Base-by-base conservation (phyloP, 352 stramenopile species). In the Blastocystis sp. region DNA sequence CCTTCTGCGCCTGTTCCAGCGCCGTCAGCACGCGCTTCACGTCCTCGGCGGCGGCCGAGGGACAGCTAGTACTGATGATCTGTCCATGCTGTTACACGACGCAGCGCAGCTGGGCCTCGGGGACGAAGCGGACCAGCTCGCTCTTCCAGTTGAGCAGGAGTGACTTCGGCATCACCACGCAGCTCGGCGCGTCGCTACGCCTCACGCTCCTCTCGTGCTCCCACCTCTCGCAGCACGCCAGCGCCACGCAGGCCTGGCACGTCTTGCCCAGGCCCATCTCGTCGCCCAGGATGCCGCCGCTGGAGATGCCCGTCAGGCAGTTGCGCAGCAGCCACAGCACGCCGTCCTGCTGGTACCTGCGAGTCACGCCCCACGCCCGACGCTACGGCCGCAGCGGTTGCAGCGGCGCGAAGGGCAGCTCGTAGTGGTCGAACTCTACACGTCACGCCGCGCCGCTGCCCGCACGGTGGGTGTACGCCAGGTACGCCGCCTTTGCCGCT, bases 251-350 rank as follows among this genome's bases (percentile, higher is more conserved):
- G n/a, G 57, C 28, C 45, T 84, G 74, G 10, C 17, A 28, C 3
- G 52, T 84, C 57, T 84, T 84, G 43, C 74, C 74, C 28, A 84
- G 52, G 3, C 74, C 74, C 74, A 84, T 84, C 28, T 84, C 74
- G 45, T 84, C 74, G 66, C 74, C 57, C 11, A 84, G 52, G 52
- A 84, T 66, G 0, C 74, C 74, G 11, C 74, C 74, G 19, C 54
- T 69, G 48, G 74, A 24, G 19, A 84, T 84, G 19, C 74, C 74
- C 42, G 57, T 48, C 7, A 84, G 54, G 69, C 74, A 84, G 74
- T 84, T 84, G 14, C 43, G 59, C 24, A 84, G 28, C 24, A 84
- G 34, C 74, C 74, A 84, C 3, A 28, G 19, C 52, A 84, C 57
- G 11, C 74, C 74, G 43, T 84, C 74, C 38, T 69, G 24, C 43